phyloP scores from a whole-genome alignment of 169 alveolate species.

The Eimeria necatrix region DNA sequence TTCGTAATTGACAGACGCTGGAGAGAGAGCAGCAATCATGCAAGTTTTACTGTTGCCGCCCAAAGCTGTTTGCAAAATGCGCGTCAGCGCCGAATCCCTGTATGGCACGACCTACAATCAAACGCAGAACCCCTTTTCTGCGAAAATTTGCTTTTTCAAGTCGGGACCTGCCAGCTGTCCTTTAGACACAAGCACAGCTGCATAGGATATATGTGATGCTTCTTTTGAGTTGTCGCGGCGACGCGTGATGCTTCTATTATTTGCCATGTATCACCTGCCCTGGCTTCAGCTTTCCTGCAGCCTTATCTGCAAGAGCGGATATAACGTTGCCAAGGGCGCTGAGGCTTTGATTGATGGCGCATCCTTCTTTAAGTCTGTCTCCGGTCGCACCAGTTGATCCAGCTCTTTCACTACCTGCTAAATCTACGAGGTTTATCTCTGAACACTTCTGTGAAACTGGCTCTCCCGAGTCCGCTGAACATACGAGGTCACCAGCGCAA shows the following conservation, averaged over 20 bases:
- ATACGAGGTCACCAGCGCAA: constrained; percentile 51
- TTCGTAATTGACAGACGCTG: constrained; percentile 93
- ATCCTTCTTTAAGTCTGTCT: constrained; percentile 95
- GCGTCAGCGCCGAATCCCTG: constrained; percentile 95
- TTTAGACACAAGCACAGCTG: no score
- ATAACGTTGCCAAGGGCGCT: constrained; percentile 93
- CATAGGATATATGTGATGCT: no score
- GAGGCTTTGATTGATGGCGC: constrained; percentile 94
- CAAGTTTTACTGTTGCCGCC: constrained; percentile 95
- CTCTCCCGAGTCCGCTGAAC: constrained; percentile 91
- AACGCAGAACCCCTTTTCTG: no score
- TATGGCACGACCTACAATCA: constrained; percentile 92
- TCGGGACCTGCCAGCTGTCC: no score
- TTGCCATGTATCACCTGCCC: constrained; percentile 67
- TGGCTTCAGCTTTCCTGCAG: constrained; percentile 89
- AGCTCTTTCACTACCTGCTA: constrained; percentile 97
- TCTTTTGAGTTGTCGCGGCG: no score
- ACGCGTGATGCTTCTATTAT: no score
- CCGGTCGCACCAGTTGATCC: constrained; percentile 96
- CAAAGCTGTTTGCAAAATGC: constrained; percentile 94
- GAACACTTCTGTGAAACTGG: constrained; percentile 88
- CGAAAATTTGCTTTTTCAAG: no score
- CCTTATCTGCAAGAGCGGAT: constrained; percentile 93
- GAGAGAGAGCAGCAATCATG: constrained; percentile 94
- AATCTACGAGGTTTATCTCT: constrained; percentile 96